Percentiles rank a stretch among this genome's conserved stretches.
Conservation (phyloP, 371 early-diverging fungal species). For the Mucor indicus region DNA sequence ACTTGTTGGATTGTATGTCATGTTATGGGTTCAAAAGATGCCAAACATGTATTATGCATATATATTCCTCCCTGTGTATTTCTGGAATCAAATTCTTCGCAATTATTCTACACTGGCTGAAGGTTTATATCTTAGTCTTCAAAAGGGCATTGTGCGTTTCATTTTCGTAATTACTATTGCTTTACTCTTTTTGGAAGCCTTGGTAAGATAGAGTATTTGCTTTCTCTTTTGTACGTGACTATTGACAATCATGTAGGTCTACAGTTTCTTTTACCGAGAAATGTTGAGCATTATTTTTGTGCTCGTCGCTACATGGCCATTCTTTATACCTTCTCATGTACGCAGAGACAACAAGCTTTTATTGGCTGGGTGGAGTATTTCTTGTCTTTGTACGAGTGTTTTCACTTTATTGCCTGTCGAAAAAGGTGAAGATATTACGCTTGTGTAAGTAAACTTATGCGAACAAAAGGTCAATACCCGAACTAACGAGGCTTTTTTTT, state of each 20-base stretch:
- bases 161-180: conserved; percentile 32
- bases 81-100: conserved; percentile 73
- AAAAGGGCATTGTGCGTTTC: conserved; percentile 5
- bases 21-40: conserved; percentile 71
- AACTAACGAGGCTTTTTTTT: background rate
- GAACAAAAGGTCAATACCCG: background rate
- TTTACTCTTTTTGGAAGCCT: conserved; percentile 58
- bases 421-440: conserved; percentile 66
- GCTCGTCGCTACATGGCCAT: conserved; percentile 60
- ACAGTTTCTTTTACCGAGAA: conserved; percentile 73
- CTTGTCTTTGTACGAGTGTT: conserved; percentile 70
- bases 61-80: conserved; percentile 78
- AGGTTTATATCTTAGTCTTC: conserved; percentile 23
- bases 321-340: conserved; percentile 51
- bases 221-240: too few relatives aligned
- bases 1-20: conserved; percentile 36
- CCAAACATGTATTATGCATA: conserved; percentile 86
- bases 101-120: conserved; percentile 23
- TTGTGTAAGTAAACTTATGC: conserved; percentile 74
- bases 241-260: conserved; percentile 69
- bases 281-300: conserved; percentile 55
- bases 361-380: conserved; percentile 53
- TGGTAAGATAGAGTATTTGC: too few relatives aligned
- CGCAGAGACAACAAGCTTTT: conserved; percentile 36
- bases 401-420: conserved; percentile 90